Conservation (phyloP, 2,329 filamentous ascomycete species). For the Sporothrix pallida region DNA sequence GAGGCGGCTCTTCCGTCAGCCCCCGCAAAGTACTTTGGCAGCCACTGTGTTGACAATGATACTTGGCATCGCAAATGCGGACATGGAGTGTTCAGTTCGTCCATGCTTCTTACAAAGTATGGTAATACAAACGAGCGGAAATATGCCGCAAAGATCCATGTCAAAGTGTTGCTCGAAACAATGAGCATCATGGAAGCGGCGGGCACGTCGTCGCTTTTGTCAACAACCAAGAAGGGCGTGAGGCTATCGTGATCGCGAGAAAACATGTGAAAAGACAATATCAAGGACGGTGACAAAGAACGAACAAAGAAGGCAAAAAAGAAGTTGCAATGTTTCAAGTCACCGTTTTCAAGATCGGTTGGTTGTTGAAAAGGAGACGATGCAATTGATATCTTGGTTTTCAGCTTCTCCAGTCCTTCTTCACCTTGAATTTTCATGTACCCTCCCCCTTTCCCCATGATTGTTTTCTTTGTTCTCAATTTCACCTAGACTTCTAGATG, state of each 20-base stretch:
- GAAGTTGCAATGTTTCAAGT: not conserved
- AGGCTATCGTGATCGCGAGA: not conserved
- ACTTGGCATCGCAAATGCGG: not conserved
- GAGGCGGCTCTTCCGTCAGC: constrained; percentile 23
- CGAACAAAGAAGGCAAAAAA: not conserved
- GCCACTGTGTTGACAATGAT: not conserved
- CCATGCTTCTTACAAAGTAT: not conserved
- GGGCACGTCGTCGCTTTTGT: too few species aligned
- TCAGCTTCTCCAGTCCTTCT: not conserved
- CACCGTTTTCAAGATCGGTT: constrained; percentile 11
- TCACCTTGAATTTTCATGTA: not conserved
- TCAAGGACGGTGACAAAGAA: not conserved
- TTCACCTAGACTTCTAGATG: not conserved
- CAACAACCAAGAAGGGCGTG: not conserved
- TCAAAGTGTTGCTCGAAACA: not conserved
- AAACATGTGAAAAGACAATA: not conserved
- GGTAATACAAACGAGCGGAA: not conserved
- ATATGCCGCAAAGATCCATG: not conserved
- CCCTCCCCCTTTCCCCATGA: not conserved
- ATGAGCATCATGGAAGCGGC: not conserved
- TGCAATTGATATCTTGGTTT: not conserved
- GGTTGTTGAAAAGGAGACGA: not conserved
- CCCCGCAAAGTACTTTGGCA: constrained; percentile 16
- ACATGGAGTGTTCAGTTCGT: not conserved
- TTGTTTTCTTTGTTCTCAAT: not conserved